A percentile compares a stretch with the other conserved stretches of the same genome.
Conservation (phyloP, 139 green algal species). For the Bryopsis sp. region DNA sequence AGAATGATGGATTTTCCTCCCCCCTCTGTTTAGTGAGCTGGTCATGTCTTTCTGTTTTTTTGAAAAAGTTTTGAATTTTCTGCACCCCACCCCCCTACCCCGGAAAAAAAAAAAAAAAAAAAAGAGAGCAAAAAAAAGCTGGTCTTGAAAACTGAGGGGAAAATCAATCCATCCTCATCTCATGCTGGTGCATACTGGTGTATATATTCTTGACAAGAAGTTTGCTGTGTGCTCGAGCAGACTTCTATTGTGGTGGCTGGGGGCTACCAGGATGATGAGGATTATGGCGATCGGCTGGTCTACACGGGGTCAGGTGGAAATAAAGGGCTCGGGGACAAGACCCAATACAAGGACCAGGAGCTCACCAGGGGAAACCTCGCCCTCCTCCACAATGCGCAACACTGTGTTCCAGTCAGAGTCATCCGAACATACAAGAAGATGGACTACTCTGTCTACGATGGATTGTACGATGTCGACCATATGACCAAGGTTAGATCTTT, state of each 20-base stretch:
- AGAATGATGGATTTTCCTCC: no score
- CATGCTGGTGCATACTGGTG: no score
- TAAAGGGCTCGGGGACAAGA: not conserved
- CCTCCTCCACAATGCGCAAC: not conserved
- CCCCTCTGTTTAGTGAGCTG: no score
- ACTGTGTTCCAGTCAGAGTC: slow-evolving; percentile 8
- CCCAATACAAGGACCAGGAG: not conserved
- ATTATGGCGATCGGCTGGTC: not conserved
- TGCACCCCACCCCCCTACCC: no score
- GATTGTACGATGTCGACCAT: not conserved
- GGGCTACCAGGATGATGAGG: slow-evolving; percentile 10
- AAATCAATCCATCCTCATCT: no score
- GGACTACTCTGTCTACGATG: not conserved
- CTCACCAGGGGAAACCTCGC: not conserved
- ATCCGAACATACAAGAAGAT: not conserved
- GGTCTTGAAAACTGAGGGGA: no score
- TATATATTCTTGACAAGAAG: no score
- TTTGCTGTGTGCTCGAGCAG: no score
- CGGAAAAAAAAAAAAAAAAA: no score
- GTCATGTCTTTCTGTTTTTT: no score
- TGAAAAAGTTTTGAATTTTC: no score
- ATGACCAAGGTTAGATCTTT: not conserved
- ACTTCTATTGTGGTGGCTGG: slow-evolving; percentile 11
- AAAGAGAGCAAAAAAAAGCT: no score
- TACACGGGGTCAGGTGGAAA: slow-evolving; percentile 15